These are phyloP conservation scores for Venturia effusa DNA, from an alignment of 2,329 filamentous ascomycete species.

Conservation along the genomic window DNA sequence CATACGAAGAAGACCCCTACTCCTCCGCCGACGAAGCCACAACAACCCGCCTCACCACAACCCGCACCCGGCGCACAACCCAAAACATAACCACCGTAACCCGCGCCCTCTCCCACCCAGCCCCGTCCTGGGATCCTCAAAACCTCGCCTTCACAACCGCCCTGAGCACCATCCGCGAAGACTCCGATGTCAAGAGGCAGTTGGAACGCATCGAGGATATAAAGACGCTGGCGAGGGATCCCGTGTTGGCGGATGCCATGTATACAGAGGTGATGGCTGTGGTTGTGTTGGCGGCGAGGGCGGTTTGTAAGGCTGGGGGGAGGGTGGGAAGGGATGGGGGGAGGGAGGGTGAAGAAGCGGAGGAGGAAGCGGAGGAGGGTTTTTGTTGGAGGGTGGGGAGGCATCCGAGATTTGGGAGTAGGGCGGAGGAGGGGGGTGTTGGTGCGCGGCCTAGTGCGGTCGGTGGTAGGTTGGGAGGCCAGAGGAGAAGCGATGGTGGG, in stretches of 20 bases:
- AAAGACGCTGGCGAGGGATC: background rate
- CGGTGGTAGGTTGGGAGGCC: background rate
- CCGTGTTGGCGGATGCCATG: background rate
- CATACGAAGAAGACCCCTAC: too few species aligned
- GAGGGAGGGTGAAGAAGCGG: background rate
- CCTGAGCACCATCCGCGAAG: background rate
- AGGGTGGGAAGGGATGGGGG: background rate
- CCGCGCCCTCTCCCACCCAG: background rate
- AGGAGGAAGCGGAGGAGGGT: background rate
- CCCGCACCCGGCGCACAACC: background rate
- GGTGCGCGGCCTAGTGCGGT: background rate
- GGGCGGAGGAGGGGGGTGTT: background rate
- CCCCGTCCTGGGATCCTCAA: conserved; percentile 15
- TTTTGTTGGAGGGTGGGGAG: background rate
- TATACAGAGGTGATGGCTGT: conserved; percentile 9
- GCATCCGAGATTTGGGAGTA: background rate
- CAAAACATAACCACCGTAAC: background rate
- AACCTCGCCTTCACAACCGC: background rate
- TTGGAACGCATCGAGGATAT: background rate
- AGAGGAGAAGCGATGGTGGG: background rate
- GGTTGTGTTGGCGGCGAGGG: background rate
- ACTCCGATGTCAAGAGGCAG: background rate
- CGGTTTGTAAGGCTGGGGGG: background rate
- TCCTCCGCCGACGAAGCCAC: too few species aligned
- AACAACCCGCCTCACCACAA: too few species aligned